Conservation (phyloP, 495 filamentous ascomycete genomes). For the Hypoxylon rickii region DNA sequence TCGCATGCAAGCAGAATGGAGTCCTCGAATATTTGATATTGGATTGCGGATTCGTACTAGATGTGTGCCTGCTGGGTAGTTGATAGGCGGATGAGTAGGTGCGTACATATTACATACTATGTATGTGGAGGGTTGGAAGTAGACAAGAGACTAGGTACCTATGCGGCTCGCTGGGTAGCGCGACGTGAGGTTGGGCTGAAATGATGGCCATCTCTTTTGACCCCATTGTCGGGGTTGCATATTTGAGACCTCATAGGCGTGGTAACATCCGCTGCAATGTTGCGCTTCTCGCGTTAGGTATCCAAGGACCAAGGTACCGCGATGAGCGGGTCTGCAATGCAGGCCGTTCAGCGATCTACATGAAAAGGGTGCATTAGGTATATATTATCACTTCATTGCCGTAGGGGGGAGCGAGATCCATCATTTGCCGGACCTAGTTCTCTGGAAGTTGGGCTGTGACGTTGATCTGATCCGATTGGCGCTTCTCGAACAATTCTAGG, state of each 20-base stretch:
- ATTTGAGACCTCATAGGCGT: slow-evolving; percentile 19
- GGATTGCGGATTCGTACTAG: too few relatives aligned
- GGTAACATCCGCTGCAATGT: slow-evolving; percentile 35
- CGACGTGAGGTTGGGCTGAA: slow-evolving; percentile 21
- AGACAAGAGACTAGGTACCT: slow-evolving; percentile 9
- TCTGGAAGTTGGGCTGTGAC: slow-evolving; percentile 21
- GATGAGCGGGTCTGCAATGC: slow-evolving; percentile 31
- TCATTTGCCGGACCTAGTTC: slow-evolving; percentile 26
- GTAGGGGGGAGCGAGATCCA: slow-evolving; percentile 17
- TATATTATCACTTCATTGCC: slow-evolving; percentile 25
- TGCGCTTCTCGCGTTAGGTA: slow-evolving; percentile 25
- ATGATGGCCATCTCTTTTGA: slow-evolving; percentile 15
- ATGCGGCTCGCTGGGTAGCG: slow-evolving; percentile 18
- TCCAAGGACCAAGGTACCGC: slow-evolving; percentile 2
- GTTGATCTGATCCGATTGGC: slow-evolving; percentile 32
- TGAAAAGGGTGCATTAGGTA: slow-evolving; percentile 31
- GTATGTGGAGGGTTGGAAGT: not conserved
- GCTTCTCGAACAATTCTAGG: slow-evolving; percentile 33
- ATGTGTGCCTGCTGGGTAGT: too few relatives aligned
- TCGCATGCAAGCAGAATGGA: too few relatives aligned
- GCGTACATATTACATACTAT: not conserved
- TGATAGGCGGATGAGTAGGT: too few relatives aligned
- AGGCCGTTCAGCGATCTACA: slow-evolving; percentile 31
- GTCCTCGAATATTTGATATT: too few relatives aligned
- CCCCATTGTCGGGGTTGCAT: slow-evolving; percentile 22